Conservation (phyloP, 2,329 filamentous ascomycete genomes). For the Thermoascus crustaceus region DNA sequence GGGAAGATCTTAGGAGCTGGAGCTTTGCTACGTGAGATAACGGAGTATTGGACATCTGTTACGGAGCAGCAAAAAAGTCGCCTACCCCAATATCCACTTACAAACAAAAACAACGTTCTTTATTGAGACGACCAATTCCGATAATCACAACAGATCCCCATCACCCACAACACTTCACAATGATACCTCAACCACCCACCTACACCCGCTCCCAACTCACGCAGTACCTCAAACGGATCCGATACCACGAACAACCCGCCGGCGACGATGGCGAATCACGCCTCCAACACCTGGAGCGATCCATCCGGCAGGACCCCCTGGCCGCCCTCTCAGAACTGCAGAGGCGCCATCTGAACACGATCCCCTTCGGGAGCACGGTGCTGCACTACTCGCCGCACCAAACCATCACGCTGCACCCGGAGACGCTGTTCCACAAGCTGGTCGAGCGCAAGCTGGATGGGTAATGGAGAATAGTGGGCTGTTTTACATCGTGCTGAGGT, state of each 20-base stretch:
- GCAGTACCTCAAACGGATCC: conserved; percentile 27
- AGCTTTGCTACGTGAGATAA: too few species aligned
- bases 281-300: conserved; percentile 19
- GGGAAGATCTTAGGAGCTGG: too few species aligned
- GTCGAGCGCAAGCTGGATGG: conserved; percentile 45
- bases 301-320: conserved; percentile 23
- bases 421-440: conserved; percentile 47
- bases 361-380: conserved; percentile 51
- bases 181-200: conserved; percentile 15
- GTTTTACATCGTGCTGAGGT: conserved; percentile 44
- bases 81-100: too few species aligned
- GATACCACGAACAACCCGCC: conserved; percentile 14
- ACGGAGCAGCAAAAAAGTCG: too few species aligned
- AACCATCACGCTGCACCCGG: conserved; percentile 41
- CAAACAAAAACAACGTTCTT: too few species aligned
- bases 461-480: conserved; percentile 54
- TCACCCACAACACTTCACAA: background rate
- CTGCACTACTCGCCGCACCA: conserved; percentile 48
- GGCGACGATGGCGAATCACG: conserved; percentile 10
- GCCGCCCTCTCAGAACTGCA: conserved; percentile 27
- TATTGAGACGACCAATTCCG: too few species aligned
- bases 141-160: too few species aligned
- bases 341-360: conserved; percentile 37
- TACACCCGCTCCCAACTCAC: conserved; percentile 31
- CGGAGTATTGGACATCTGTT: too few species aligned